Conservation (phyloP, 164 flowering plant species). For the Aristolochia contorta region DNA sequence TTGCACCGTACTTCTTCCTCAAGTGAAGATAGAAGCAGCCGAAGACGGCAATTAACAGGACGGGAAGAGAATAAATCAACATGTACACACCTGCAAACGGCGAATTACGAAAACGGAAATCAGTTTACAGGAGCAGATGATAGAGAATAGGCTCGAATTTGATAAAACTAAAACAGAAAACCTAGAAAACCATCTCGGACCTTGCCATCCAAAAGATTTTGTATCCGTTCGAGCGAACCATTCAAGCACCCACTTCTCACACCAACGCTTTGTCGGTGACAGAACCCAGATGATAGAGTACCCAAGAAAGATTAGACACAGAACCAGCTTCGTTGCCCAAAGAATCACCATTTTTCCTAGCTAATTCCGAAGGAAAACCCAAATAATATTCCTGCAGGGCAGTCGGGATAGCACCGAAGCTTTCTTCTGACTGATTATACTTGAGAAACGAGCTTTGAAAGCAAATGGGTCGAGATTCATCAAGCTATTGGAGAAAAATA, state of each 20-base stretch:
- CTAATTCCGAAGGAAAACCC: background rate
- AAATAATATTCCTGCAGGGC: background rate
- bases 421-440: too few species aligned
- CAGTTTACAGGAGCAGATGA: background rate
- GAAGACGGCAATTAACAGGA: conserved; percentile 41
- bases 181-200: background rate
- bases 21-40: conserved; percentile 62
- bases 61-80: conserved; percentile 43
- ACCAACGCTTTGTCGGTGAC: conserved; percentile 2
- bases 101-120: background rate
- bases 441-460: background rate
- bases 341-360: background rate
- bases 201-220: background rate
- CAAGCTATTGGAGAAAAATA: background rate
- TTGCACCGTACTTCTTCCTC: conserved; percentile 20
- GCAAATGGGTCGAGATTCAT: background rate
- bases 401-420: background rate
- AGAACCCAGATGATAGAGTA: conserved; percentile 6
- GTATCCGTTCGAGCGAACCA: background rate
- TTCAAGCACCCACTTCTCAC: conserved; percentile 2
- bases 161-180: too few species aligned
- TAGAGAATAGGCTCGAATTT: too few species aligned
- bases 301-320: conserved; percentile 8
- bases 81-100: conserved; percentile 25
- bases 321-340: background rate